Percentiles rank a stretch among this genome's conserved stretches.
Evolutionary conservation across 108 stramenopile species (phyloP).

Genomic region (Cylindrotheca fusiformis): DNA sequence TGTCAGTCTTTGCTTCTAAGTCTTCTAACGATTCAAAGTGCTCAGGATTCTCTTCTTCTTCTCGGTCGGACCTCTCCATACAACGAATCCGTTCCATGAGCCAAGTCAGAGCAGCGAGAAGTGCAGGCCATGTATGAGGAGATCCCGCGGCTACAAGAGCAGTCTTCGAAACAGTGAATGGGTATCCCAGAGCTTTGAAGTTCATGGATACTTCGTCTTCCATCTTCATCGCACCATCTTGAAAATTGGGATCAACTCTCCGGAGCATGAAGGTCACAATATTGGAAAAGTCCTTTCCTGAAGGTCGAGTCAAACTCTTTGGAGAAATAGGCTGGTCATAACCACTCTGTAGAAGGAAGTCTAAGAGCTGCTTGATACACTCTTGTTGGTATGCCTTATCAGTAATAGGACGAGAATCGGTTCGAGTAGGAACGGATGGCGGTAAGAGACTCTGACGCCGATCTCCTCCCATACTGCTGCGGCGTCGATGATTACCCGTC

Average conservation of each 20-base stretch:
- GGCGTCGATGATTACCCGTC: conserved; percentile 5
- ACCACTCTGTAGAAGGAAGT: conserved; percentile 62
- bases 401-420: conserved; percentile 53
- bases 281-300: conserved; percentile 92
- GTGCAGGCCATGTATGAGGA: conserved; percentile 97
- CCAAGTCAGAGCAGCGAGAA: conserved; percentile 96
- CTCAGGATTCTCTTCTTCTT: conserved; percentile 16
- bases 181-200: conserved; percentile 93
- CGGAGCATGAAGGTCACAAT: conserved; percentile 94
- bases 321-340: conserved; percentile 72
- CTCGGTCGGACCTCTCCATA: conserved; percentile 36
- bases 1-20: conserved; percentile 52
- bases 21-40: conserved; percentile 56
- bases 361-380: conserved; percentile 68
- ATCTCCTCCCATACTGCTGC: conserved; percentile 20
- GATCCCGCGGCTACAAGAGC: conserved; percentile 95
- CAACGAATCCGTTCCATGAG: conserved; percentile 76
- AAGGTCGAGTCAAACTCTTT: conserved; percentile 82
- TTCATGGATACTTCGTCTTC: conserved; percentile 94
- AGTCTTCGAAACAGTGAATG: conserved; percentile 88
- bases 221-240: conserved; percentile 72
- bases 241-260: conserved; percentile 84
- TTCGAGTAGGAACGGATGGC: conserved; percentile 10
- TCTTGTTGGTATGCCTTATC: conserved; percentile 77
- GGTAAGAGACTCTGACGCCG: conserved; percentile 32